A percentile compares a stretch with the other conserved stretches of the same genome.
Evolutionary conservation across 23 red algal genomes (phyloP).

Genomic region (Agarophyton chilense): DNA sequence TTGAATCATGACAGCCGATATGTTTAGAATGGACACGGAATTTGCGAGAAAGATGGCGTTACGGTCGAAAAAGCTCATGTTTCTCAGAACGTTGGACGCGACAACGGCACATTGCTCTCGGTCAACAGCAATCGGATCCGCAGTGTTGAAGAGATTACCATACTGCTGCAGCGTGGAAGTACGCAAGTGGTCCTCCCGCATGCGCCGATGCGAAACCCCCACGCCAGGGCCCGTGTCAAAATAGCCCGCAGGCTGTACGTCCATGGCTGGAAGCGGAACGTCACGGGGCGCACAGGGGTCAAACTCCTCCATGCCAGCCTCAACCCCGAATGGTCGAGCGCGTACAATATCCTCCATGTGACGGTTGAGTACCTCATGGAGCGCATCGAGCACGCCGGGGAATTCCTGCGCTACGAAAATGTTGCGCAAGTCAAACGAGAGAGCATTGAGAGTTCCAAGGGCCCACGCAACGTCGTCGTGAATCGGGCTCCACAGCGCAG

Average conservation of each 20-base stretch:
- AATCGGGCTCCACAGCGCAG: slow-evolving; percentile 71
- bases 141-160: slow-evolving; percentile 63
- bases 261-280: slow-evolving; percentile 28
- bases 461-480: slow-evolving; percentile 91
- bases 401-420: slow-evolving; percentile 67
- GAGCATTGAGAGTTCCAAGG: slow-evolving; percentile 72
- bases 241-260: slow-evolving; percentile 35
- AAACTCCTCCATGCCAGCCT: slow-evolving; percentile 45
- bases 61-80: slow-evolving; percentile 81
- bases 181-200: slow-evolving; percentile 30
- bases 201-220: not conserved
- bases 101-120: slow-evolving; percentile 70
- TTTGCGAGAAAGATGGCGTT: slow-evolving; percentile 75
- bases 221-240: slow-evolving; percentile 6
- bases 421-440: slow-evolving; percentile 67
- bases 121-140: slow-evolving; percentile 72
- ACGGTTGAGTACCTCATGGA: slow-evolving; percentile 63
- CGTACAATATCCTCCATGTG: slow-evolving; percentile 78
- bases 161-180: slow-evolving; percentile 70
- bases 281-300: slow-evolving; percentile 18
- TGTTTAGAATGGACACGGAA: slow-evolving; percentile 34
- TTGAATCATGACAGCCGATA: slow-evolving; percentile 64
- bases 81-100: slow-evolving; percentile 75
- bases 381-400: slow-evolving; percentile 84
- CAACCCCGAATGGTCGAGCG: slow-evolving; percentile 45